These are phyloP conservation scores for Dryadomyces quercivorus DNA, from an alignment of 2,329 filamentous ascomycete species.

Conservation along the genomic window DNA sequence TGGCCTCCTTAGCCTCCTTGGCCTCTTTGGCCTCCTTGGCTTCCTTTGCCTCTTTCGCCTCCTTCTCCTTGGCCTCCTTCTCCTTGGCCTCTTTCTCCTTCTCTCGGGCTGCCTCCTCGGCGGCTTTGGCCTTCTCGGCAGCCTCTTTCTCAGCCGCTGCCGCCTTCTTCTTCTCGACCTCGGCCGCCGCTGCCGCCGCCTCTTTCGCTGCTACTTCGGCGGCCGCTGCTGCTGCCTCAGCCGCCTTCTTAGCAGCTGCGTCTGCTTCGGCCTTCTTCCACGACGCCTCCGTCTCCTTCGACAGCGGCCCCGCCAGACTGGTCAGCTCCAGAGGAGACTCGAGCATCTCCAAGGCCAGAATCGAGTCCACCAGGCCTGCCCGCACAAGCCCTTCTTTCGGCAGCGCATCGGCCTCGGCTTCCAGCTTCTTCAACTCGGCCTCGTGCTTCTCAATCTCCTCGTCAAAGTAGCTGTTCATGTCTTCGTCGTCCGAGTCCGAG, in stretches of 20 bases:
- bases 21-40: neutral
- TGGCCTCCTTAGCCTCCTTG: conserved; percentile 4
- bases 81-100: neutral
- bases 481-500: conserved; percentile 45
- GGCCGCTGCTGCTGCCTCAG: neutral
- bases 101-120: neutral
- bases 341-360: conserved; percentile 35
- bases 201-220: neutral
- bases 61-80: conserved; percentile 4
- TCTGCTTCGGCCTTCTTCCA: conserved; percentile 10
- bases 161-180: neutral
- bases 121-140: neutral
- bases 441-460: conserved; percentile 40
- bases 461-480: conserved; percentile 44
- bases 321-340: conserved; percentile 30
- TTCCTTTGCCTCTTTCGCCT: neutral
- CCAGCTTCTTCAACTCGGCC: conserved; percentile 35
- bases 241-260: neutral
- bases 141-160: neutral
- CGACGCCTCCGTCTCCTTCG: conserved; percentile 18
- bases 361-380: conserved; percentile 30
- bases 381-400: conserved; percentile 30
- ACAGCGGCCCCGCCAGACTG: conserved; percentile 30
- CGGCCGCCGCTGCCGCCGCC: neutral
- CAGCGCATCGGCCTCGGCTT: conserved; percentile 28